Evolutionary conservation across 345 rosid species (phyloP).

Genomic region (Dipteronia dyeriana): DNA sequence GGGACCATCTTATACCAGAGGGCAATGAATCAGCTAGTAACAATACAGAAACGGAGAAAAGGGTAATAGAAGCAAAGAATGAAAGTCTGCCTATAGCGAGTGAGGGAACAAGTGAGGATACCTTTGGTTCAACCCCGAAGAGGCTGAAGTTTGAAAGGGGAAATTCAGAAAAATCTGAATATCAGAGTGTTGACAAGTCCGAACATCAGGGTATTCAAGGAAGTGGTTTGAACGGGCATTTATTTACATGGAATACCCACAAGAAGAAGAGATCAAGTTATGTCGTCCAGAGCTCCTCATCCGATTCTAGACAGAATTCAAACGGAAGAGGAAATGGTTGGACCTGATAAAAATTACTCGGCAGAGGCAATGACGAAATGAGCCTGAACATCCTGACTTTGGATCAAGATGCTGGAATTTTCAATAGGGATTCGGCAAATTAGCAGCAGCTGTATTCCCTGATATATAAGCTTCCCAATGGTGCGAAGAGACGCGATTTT

Average conservation of each 20-base stretch:
- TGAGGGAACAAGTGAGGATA: slow-evolving; percentile 76
- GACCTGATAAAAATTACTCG: slow-evolving; percentile 11
- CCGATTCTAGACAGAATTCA: slow-evolving; percentile 70
- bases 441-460: background rate
- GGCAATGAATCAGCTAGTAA: slow-evolving; percentile 39
- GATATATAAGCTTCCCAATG: background rate
- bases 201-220: slow-evolving; percentile 35
- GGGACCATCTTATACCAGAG: slow-evolving; percentile 39
- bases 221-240: slow-evolving; percentile 40
- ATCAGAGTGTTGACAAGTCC: slow-evolving; percentile 44
- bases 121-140: slow-evolving; percentile 42
- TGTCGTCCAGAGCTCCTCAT: slow-evolving; percentile 59
- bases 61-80: slow-evolving; percentile 27
- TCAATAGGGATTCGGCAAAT: background rate
- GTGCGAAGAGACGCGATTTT: background rate
- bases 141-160: slow-evolving; percentile 32
- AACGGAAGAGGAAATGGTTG: slow-evolving; percentile 62
- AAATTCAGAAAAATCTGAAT: slow-evolving; percentile 26
- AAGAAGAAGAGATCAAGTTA: slow-evolving; percentile 90
- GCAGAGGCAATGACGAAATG: background rate
- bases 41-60: slow-evolving; percentile 41
- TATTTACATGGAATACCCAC: slow-evolving; percentile 74
- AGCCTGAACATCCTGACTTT: background rate
- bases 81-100: slow-evolving; percentile 45
- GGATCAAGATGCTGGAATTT: slow-evolving; percentile 8